These are phyloP conservation scores for Ploettnerulaceae sp. DNA, from an alignment of 2,329 filamentous ascomycete species.

Conservation along the genomic window DNA sequence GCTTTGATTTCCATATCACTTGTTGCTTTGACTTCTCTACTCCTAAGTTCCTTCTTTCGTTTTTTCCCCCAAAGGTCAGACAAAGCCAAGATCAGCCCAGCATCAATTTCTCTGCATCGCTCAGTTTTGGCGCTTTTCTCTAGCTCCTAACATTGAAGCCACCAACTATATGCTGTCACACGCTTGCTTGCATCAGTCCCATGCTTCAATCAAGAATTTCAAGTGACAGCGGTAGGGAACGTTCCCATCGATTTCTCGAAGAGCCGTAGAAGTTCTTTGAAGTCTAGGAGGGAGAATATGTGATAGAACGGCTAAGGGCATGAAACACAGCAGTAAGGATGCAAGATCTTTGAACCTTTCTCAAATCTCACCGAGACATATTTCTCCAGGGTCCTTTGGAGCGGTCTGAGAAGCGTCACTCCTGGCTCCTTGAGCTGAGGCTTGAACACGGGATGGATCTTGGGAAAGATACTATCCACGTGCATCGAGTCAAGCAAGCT, in stretches of 20 bases:
- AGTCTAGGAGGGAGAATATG: conserved; percentile 21
- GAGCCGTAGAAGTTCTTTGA: conserved; percentile 34
- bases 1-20: background rate
- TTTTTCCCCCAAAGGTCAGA: background rate
- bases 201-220: conserved; percentile 27
- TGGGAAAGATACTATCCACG: conserved; percentile 38
- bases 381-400: background rate
- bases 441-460: conserved; percentile 14
- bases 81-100: conserved; percentile 4
- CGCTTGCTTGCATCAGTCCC: conserved; percentile 30
- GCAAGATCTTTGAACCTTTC: conserved; percentile 10
- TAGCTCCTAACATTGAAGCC: conserved; percentile 8
- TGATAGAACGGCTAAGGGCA: conserved; percentile 29
- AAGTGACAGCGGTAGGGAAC: conserved; percentile 39
- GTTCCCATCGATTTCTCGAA: conserved; percentile 39
- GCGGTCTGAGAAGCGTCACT: background rate
- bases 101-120: conserved; percentile 6
- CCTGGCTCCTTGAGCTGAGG: conserved; percentile 8
- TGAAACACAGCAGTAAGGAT: conserved; percentile 20
- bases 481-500: conserved; percentile 51
- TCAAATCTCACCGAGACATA: conserved; percentile 10
- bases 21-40: background rate
- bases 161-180: conserved; percentile 19
- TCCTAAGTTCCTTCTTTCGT: background rate
- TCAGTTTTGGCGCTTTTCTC: background rate